phyloP scores from a whole-genome alignment of 1,139 yeast genomes.

The Pneumocystis canis region DNA sequence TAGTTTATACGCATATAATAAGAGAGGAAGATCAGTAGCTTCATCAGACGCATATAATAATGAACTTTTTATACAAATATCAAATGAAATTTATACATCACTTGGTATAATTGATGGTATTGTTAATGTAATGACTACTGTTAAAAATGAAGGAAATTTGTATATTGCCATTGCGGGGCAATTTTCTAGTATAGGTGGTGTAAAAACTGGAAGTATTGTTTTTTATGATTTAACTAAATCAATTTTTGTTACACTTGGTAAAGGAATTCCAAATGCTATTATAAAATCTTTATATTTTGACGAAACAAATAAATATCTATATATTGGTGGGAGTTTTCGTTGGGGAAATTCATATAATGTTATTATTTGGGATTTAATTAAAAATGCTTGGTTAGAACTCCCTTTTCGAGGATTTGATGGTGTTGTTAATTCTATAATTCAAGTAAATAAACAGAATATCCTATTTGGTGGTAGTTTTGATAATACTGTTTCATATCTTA shows the following conservation, averaged over 20 bases:
- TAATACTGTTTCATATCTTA: constrained; percentile 16
- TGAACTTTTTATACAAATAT: constrained; percentile 9
- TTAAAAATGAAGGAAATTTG: constrained; percentile 23
- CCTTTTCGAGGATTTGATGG: constrained; percentile 71
- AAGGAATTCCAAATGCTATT: constrained; percentile 32
- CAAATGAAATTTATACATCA: constrained; percentile 9
- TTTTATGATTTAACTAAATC: constrained; percentile 38
- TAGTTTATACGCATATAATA: constrained; percentile 38
- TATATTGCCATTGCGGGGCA: constrained; percentile 34
- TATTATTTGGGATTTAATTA: constrained; percentile 45
- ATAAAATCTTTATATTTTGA: constrained; percentile 40
- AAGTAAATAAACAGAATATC: constrained; percentile 35
- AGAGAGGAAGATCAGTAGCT: constrained; percentile 17
- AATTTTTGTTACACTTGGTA: constrained; percentile 30
- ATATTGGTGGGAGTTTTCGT: constrained; percentile 67
- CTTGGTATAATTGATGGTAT: constrained; percentile 21
- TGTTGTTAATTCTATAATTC: constrained; percentile 48
- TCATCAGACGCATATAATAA: constrained; percentile 3
- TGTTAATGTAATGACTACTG: constrained; percentile 23
- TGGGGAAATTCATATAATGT: constrained; percentile 46
- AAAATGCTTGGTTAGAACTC: constrained; percentile 33
- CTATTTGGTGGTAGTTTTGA: constrained; percentile 69
- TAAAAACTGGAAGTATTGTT: constrained; percentile 33
- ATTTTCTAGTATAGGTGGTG: constrained; percentile 27
- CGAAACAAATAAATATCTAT: constrained; percentile 37